Percentiles rank a stretch among this genome's conserved stretches.
These are phyloP conservation scores for Erodium moschatum DNA, from an alignment of 441 rosid species.

Conservation along the genomic window DNA sequence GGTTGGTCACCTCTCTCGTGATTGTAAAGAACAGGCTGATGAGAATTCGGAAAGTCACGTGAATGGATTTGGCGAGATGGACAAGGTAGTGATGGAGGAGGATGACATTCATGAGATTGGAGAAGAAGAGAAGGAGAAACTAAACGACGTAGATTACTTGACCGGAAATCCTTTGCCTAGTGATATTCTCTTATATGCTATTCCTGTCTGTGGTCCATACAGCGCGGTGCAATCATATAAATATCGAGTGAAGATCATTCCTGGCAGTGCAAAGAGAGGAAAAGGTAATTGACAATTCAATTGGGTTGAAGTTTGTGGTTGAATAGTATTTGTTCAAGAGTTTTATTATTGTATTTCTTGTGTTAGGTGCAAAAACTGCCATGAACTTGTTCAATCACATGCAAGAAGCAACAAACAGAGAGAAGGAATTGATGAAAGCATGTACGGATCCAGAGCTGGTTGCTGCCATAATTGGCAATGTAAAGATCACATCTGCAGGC, in stretches of 20 bases:
- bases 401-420: constrained; percentile 64
- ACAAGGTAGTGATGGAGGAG: constrained; percentile 74
- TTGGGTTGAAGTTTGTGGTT: not conserved
- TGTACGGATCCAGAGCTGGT: constrained; percentile 88
- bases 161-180: constrained; percentile 76
- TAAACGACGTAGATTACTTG: constrained; percentile 78
- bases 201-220: constrained; percentile 93
- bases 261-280: constrained; percentile 88
- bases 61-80: constrained; percentile 42
- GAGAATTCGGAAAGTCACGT: constrained; percentile 27
- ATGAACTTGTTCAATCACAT: constrained; percentile 84
- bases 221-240: constrained; percentile 77
- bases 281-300: constrained; percentile 40
- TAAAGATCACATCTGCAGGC: constrained; percentile 81
- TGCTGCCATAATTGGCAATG: constrained; percentile 83
- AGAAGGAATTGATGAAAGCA: constrained; percentile 94
- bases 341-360: not conserved
- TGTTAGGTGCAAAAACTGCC: constrained; percentile 76
- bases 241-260: constrained; percentile 76
- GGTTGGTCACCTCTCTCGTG: constrained; percentile 75
- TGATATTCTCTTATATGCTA: constrained; percentile 69
- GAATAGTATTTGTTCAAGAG: not conserved
- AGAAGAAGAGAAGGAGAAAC: constrained; percentile 78
- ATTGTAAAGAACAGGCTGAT: constrained; percentile 59
- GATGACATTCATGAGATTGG: constrained; percentile 83